phyloP scores from a whole-genome alignment of 768 basidiomycete genomes.

The Dioszegia crocea region DNA sequence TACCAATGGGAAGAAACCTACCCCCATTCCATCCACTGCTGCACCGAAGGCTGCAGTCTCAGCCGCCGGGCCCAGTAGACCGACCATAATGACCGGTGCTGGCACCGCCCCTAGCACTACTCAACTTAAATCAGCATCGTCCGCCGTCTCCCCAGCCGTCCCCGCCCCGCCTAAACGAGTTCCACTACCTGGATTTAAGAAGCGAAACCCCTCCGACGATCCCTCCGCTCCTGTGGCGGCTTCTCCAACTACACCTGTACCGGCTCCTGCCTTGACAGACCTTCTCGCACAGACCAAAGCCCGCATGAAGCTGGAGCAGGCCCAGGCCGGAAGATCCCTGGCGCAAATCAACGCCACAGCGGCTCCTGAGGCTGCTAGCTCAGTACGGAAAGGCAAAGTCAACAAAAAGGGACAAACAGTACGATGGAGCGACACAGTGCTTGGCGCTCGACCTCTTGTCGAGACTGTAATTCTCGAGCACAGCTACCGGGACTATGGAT shows the following conservation, averaged over 20 bases:
- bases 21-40: neutral
- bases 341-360: neutral
- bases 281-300: neutral
- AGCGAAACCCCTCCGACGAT: conserved; percentile 1
- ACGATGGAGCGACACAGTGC: conserved; percentile 27
- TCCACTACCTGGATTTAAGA: conserved; percentile 18
- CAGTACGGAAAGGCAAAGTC: conserved; percentile 10
- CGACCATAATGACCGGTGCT: no score
- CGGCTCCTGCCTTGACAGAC: neutral
- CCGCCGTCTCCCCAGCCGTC: neutral
- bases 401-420: conserved; percentile 35
- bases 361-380: neutral
- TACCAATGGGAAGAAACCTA: neutral
- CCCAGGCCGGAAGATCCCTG: no score
- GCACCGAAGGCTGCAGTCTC: neutral
- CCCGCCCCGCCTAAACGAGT: neutral
- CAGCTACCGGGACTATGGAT: no score
- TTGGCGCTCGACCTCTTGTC: conserved; percentile 22
- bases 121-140: neutral
- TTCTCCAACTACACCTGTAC: neutral
- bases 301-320: neutral
- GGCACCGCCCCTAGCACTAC: no score
- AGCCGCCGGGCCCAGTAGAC: neutral
- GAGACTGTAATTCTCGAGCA: conserved; percentile 11
- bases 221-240: neutral